Evolutionary conservation across 441 rosid species (phyloP), one percentile per base, ranked within the genome.

Genomic region (Euphorbia corollata): DNA sequence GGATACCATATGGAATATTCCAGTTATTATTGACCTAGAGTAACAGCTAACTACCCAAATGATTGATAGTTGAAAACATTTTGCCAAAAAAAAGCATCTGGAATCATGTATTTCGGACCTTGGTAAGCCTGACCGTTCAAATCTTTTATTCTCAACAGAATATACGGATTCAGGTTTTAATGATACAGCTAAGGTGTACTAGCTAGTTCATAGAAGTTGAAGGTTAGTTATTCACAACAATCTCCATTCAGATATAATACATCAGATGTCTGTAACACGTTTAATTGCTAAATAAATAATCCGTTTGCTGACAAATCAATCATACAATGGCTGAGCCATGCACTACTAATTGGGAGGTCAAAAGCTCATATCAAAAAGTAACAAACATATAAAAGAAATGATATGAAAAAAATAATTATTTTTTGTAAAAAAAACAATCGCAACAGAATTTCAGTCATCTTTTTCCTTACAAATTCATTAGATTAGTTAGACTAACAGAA

Each of bases 191-290:
- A 7, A 16, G 2, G 9, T 13, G 43, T 10, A 30, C 18, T 18
- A 41, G 50, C 43, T 41, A 27, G 32, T 62, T 53, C 39, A 61
- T 4, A 54, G 0, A 15, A 56, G 32, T 27, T 27, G 32, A 27
- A 27, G 32, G 32, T 1, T 27, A 27, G 4, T 27, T 4, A 27
- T 27, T 27, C 55, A n/a, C 23, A 5, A 27, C 60, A 36, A 68
- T 48, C 59, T 61, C 38, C 41, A 61, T 69, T 12, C 18, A n/a
- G 27, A 48, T n/a, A 27, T 22, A 45, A 59, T n/a, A 41, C 10
- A 50, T 50, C 8, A 18, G 34, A 27, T 27, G 32, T 27, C 5
- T 27, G 4, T n/a, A 19, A 56, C 6, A 59, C 27, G 16, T n/a
- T n/a, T 18, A 24, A 66, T 32, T 22, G 10, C 22, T 38, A 60